Conservation (phyloP, 768 basidiomycete genomes). For the Rhodocollybia butyracea region DNA sequence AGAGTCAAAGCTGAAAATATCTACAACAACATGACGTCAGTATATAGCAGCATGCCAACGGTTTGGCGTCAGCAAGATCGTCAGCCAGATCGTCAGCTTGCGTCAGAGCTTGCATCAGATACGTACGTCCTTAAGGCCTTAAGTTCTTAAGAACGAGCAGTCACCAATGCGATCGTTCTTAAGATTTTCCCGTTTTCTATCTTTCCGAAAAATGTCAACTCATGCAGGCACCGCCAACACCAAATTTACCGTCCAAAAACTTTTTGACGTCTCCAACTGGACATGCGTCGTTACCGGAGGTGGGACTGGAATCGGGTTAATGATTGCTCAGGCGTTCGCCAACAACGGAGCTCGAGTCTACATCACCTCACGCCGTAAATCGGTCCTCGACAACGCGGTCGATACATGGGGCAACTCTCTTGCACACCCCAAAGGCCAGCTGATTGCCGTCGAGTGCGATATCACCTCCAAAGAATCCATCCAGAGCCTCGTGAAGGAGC, state of each 20-base stretch:
- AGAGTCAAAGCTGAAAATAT: not conserved
- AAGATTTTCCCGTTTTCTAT: not conserved
- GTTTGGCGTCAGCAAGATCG: too few relatives aligned
- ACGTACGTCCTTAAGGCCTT: not conserved
- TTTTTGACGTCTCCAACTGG: conserved; percentile 1
- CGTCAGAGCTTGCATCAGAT: not conserved
- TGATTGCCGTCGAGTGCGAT: not conserved
- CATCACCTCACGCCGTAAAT: conserved; percentile 32
- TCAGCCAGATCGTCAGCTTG: too few relatives aligned
- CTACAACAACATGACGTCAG: too few relatives aligned
- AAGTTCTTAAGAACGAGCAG: not conserved
- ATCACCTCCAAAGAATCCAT: not conserved
- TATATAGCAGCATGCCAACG: too few relatives aligned
- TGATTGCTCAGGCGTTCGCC: conserved; percentile 40
- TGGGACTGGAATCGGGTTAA: conserved; percentile 28
- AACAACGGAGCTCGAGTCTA: conserved; percentile 41
- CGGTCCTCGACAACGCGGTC: conserved; percentile 25
- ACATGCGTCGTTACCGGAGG: conserved; percentile 1
- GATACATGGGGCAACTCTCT: not conserved
- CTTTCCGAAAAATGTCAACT: not conserved
- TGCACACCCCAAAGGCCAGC: not conserved
- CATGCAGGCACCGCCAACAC: not conserved
- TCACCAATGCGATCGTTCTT: not conserved
- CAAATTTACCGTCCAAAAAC: not conserved
- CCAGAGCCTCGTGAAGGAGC: not conserved